Evolutionary conservation across 2,329 filamentous ascomycete species (phyloP).

Genomic region (Diaporthe helianthi): DNA sequence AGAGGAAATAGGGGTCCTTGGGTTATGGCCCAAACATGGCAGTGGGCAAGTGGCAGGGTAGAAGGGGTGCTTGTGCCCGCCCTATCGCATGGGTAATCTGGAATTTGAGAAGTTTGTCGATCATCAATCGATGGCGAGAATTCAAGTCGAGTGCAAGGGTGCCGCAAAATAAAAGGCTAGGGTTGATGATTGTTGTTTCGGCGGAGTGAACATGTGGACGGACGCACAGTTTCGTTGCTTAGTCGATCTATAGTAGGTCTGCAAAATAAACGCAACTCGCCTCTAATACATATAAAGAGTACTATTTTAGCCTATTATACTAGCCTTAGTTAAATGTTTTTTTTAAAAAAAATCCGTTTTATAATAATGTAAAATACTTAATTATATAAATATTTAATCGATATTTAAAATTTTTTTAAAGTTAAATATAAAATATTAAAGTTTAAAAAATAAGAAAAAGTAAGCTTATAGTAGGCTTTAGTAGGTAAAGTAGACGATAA

Average conservation of each 20-base stretch:
- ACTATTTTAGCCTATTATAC: too few relatives aligned
- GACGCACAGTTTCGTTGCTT: background rate
- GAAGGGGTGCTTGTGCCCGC: slow-evolving; percentile 2
- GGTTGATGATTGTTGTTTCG: slow-evolving; percentile 1
- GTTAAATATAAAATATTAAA: too few relatives aligned
- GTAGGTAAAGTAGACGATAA: too few relatives aligned
- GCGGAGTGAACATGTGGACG: background rate
- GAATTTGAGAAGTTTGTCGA: slow-evolving; percentile 1
- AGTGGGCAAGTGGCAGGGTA: background rate
- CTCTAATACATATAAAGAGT: too few relatives aligned
- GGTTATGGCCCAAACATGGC: background rate
- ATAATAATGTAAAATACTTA: too few relatives aligned
- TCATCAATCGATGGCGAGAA: background rate
- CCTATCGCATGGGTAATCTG: background rate
- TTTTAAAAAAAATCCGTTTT: too few relatives aligned
- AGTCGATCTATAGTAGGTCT: background rate
- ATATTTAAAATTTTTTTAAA: too few relatives aligned
- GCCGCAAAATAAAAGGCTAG: background rate
- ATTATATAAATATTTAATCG: too few relatives aligned
- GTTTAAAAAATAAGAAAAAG: too few relatives aligned
- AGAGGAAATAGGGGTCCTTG: slow-evolving; percentile 26
- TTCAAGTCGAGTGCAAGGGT: background rate
- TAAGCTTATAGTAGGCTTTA: too few relatives aligned
- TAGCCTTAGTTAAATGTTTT: too few relatives aligned
- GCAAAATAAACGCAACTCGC: too few relatives aligned